A percentile compares a stretch with the other conserved stretches of the same genome.
Evolutionary conservation across 2,329 filamentous ascomycete species (phyloP).

Genomic region (Magnaporthiopsis rhizophila): DNA sequence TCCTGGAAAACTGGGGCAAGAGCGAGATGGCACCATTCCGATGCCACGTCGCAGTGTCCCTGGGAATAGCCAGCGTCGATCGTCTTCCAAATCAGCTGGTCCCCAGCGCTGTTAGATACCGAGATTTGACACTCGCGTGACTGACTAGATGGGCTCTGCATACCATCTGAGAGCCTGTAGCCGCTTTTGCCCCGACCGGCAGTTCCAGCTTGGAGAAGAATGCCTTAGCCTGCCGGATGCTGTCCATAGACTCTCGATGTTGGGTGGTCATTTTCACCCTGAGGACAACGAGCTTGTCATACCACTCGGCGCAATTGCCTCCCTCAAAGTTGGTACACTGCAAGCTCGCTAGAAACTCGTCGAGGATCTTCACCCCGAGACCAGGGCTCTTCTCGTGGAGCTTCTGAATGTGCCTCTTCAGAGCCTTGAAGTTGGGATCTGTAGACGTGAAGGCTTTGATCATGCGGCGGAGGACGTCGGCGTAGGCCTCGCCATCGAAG

Average conservation of each 20-base stretch:
- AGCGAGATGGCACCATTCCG: constrained; percentile 65
- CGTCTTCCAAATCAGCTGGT: constrained; percentile 74
- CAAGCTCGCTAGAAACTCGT: constrained; percentile 48
- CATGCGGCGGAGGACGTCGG: constrained; percentile 51
- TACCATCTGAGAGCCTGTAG: constrained; percentile 61
- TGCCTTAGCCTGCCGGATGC: constrained; percentile 17
- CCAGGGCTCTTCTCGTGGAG: constrained; percentile 47
- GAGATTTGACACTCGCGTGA: not conserved
- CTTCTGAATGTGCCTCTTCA: constrained; percentile 61
- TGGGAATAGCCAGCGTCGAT: constrained; percentile 52
- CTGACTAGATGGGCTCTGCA: constrained; percentile 16
- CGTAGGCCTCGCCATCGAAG: constrained; percentile 41
- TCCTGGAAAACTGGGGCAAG: constrained; percentile 59
- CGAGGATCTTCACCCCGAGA: constrained; percentile 44
- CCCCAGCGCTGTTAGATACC: constrained; percentile 8
- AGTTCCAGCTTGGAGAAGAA: constrained; percentile 36
- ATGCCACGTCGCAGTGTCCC: constrained; percentile 44
- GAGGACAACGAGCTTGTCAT: constrained; percentile 62
- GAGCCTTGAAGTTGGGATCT: constrained; percentile 53
- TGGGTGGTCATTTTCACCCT: constrained; percentile 58
- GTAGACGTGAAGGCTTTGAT: constrained; percentile 48
- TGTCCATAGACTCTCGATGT: constrained; percentile 27
- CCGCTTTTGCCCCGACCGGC: constrained; percentile 49
- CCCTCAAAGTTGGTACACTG: constrained; percentile 21
- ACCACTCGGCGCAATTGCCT: constrained; percentile 33